Evolutionary conservation across 2,329 filamentous ascomycete genomes (phyloP), one percentile per base, ranked within the genome.

Genomic region (Talaromyces sp.): DNA sequence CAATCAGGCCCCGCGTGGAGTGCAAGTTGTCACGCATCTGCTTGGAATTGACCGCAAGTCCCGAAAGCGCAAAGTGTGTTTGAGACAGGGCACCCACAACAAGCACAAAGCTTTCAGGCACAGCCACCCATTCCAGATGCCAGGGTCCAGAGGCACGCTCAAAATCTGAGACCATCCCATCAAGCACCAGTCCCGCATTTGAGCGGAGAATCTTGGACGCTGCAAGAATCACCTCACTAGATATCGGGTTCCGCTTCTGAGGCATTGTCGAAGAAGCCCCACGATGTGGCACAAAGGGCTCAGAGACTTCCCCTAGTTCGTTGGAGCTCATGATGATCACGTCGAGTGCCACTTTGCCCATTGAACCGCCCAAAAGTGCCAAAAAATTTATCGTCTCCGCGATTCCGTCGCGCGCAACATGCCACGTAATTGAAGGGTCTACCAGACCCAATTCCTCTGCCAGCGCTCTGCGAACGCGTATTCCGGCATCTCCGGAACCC

Each of bases 211-310:
- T 71, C 65, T 84, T 84, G 1, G 80, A 82, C 1, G 80, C 78
- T 0, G 82, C 83, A 0, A 84, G 70, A 4, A 85, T 81, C 3
- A 83, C 78, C 63, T 85, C 82, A 65, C 80, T 82, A 0, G 81
- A 83, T 31, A 85, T 84, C 1, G 82, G 82, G 54, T 85, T 85
- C 4, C 82, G 75, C 69, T 85, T 85, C 67, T 85, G 82, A 2
- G 82, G 82, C 82, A 85, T 85, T 0, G 82, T 84, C 0, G 79
- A 82, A 0, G 78, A 82, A 1, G 81, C 80, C 0, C 82, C 82
- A 7, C 82, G 75, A 63, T 83, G 80, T 2, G 80, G 78, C 1
- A 83, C 80, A 54, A 81, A 84, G 0, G 83, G 83, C 67, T 85
- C 83, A 0, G 81, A 77, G 2, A 84, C 80, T 67, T 84, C 80